Evolutionary conservation across 768 basidiomycete species (phyloP).

Genomic region (Cyclocybe aegerita): DNA sequence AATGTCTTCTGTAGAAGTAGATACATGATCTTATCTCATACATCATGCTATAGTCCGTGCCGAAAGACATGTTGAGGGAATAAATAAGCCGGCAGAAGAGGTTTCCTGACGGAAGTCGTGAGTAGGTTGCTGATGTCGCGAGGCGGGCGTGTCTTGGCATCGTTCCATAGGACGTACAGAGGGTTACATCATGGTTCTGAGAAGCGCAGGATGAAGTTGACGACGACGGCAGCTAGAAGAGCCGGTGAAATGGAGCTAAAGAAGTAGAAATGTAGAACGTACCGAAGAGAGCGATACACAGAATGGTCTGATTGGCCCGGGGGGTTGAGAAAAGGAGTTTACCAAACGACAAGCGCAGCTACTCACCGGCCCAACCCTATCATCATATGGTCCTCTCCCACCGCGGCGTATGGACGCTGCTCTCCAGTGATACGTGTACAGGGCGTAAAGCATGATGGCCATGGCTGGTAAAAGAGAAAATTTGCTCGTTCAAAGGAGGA

Average conservation of each 20-base stretch:
- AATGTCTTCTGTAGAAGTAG: constrained; percentile 15
- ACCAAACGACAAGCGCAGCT: constrained; percentile 7
- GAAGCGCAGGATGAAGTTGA: constrained; percentile 86
- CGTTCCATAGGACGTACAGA: neutral
- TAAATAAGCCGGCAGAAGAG: neutral
- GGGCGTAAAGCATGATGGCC: constrained; percentile 95
- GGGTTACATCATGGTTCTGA: constrained; percentile 30
- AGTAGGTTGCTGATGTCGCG: neutral
- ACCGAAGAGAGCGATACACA: constrained; percentile 84
- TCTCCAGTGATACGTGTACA: constrained; percentile 96
- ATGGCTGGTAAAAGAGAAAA: constrained; percentile 56
- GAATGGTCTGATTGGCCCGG: constrained; percentile 57
- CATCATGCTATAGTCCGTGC: neutral
- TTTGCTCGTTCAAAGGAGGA: neutral
- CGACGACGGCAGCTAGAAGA: constrained; percentile 69
- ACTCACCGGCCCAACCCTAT: constrained; percentile 91
- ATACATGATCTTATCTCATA: constrained; percentile 13
- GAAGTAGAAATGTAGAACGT: constrained; percentile 17
- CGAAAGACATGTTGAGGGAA: neutral
- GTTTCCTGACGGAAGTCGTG: neutral
- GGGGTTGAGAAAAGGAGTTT: constrained; percentile 4
- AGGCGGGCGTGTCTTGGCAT: neutral
- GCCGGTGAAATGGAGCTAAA: neutral
- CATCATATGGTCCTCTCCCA: constrained; percentile 94
- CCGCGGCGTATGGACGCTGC: constrained; percentile 90